Evolutionary conservation across 768 basidiomycete species (phyloP), one percentile per base, ranked within the genome.

Genomic region (Auricularia sp.): DNA sequence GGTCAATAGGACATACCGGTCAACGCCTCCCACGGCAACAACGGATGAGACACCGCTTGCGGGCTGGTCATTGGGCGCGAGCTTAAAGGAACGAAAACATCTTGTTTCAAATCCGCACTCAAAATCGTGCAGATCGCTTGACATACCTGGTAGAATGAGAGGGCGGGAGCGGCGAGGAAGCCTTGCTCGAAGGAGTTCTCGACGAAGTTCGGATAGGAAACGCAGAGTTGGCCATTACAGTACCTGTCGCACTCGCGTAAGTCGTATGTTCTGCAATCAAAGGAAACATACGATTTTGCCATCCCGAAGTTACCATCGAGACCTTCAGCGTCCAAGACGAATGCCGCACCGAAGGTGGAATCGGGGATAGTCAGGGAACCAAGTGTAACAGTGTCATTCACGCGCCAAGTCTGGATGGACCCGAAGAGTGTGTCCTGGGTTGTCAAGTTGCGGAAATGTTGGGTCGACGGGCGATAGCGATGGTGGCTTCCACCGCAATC

Each of bases 311-410:
- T 59, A 14, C 56, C 56, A 33, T 59, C 56, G 16, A 59, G 23
- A 0, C 16, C 11, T 29, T 59, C 56, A 18, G 56, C 14, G 56
- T 59, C 34, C 56, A 59, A n/a, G 11, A 12, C 56, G 18, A 59
- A 59, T 16, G 63, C 63, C 18, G 63, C 63, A 18, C 63, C 63
- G 42, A 64, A 64, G 11, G 63, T 64, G 3, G 54, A 35, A 11
- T 11, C 4, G n/a, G 63, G 63, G 34, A 64, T 58, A 16, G 54
- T 21, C 16, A 64, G 33, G n/a, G 21, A 16, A 2, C 63, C 63
- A n/a, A 64, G 58, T 11, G 63, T 36, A 3, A 64, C 54, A 36
- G 43, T 64, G 42, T 64, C 63, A 51, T 64, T 64, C 34, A 64
- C 63, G 12, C 63, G 33, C 63, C 54, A 60, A 7, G 63, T 36